Percentiles rank a stretch among this genome's conserved stretches.
These are phyloP conservation scores for Eimeria brunetti DNA, from an alignment of 169 alveolate genomes.

Conservation along the genomic window DNA sequence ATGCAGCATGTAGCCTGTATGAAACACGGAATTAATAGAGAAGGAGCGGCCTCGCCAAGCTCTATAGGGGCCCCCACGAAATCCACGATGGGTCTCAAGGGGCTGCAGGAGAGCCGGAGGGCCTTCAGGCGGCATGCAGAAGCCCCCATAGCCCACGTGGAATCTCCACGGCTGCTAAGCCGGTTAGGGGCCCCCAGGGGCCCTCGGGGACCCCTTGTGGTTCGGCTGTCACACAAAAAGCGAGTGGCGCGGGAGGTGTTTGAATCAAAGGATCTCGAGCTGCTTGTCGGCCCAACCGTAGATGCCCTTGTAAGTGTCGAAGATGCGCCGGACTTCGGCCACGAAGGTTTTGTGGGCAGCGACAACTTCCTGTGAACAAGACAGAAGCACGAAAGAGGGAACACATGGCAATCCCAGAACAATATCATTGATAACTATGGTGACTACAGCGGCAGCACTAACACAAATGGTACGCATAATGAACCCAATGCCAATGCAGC, in stretches of 20 bases:
- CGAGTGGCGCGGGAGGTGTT: neutral
- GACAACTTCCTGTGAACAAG: constrained; percentile 49
- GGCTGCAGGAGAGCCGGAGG: neutral
- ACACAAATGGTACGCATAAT: neutral
- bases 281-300: constrained; percentile 75
- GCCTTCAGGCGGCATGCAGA: neutral
- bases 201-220: neutral
- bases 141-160: neutral
- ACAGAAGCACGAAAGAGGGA: neutral
- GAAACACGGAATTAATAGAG: neutral
- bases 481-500: neutral
- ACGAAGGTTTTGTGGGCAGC: constrained; percentile 59
- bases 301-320: constrained; percentile 70
- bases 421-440: neutral
- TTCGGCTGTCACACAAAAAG: neutral
- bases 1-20: neutral
- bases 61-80: neutral
- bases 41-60: neutral
- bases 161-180: neutral
- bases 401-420: neutral
- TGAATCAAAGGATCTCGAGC: constrained; percentile 60
- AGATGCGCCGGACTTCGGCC: constrained; percentile 67
- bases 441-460: neutral
- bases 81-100: neutral
- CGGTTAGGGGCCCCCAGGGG: neutral